Evolutionary conservation across 352 stramenopile species (phyloP).

Genomic region (Halophytophthora batemanensis): DNA sequence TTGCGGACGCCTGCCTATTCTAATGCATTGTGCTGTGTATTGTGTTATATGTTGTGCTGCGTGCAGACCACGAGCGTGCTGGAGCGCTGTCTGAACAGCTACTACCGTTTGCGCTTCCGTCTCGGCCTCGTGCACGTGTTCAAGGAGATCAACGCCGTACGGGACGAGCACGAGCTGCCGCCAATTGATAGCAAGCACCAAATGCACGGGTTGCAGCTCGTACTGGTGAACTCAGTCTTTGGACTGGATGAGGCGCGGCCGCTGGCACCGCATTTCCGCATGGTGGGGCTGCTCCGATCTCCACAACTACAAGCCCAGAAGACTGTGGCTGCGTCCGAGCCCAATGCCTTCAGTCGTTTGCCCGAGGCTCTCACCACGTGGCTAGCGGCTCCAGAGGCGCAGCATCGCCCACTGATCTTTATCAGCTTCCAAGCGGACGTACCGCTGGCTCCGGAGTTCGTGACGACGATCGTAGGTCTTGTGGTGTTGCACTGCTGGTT

Average conservation of each 20-base stretch:
- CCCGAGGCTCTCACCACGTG: conserved; percentile 33
- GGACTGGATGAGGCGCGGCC: conserved; percentile 76
- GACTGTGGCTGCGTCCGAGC: conserved; percentile 9
- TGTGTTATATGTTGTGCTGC: conserved; percentile 8
- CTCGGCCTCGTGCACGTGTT: conserved; percentile 56
- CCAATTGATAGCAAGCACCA: conserved; percentile 50
- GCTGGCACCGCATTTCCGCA: conserved; percentile 71
- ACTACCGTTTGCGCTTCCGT: conserved; percentile 72
- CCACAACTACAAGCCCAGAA: conserved; percentile 24
- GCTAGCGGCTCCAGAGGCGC: conserved; percentile 27
- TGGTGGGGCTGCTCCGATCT: conserved; percentile 64
- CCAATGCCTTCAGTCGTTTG: conserved; percentile 24
- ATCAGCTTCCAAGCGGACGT: conserved; percentile 55
- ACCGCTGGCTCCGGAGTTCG: conserved; percentile 49
- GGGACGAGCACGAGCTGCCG: conserved; percentile 46
- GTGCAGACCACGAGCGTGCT: conserved; percentile 63
- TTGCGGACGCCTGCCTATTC: conserved; percentile 2
- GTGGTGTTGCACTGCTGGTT: conserved; percentile 3
- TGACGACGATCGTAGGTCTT: conserved; percentile 46
- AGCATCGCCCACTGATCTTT: conserved; percentile 42
- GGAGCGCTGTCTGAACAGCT: conserved; percentile 78
- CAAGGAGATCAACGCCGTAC: conserved; percentile 63
- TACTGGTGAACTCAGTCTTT: conserved; percentile 83
- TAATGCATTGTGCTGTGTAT: neutral
- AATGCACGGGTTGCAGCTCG: conserved; percentile 52